Conservation (phyloP, 2,329 filamentous ascomycete genomes). For the Hymenoscyphus albidus region DNA sequence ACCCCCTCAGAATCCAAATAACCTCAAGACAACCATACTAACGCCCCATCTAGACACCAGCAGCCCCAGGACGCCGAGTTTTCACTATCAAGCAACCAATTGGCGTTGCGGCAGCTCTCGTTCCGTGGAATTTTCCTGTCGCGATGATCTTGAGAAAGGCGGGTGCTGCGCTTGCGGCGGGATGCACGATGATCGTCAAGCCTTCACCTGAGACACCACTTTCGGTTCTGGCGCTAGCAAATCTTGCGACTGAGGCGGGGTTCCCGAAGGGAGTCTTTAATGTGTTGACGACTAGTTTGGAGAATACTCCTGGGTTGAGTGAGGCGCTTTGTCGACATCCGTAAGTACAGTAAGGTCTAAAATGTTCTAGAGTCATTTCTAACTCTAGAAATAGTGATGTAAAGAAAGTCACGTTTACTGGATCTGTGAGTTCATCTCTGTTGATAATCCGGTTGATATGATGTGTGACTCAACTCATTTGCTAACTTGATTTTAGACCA, state of each 20-base stretch:
- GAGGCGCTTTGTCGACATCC: constrained; percentile 54
- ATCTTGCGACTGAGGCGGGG: constrained; percentile 51
- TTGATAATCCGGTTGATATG: background rate
- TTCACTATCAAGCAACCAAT: constrained; percentile 74
- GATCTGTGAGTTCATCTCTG: constrained; percentile 35
- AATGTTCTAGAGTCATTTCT: too few relatives aligned
- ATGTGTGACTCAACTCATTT: background rate
- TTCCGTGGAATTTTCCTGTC: constrained; percentile 71
- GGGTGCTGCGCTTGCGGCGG: constrained; percentile 64
- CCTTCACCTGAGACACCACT: constrained; percentile 65
- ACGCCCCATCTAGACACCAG: constrained; percentile 41
- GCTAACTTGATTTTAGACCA: constrained; percentile 37
- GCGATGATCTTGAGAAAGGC: constrained; percentile 66
- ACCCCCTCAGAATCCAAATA: too few relatives aligned
- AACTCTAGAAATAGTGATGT: constrained; percentile 36
- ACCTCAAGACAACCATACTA: too few relatives aligned
- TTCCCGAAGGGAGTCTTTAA: constrained; percentile 58
- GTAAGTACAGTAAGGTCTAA: too few relatives aligned
- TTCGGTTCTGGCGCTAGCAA: constrained; percentile 50
- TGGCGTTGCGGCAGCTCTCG: constrained; percentile 63
- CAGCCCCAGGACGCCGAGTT: constrained; percentile 59
- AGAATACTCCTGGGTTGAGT: constrained; percentile 50
- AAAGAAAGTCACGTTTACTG: constrained; percentile 61
- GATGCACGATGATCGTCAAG: constrained; percentile 72
- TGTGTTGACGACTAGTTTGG: constrained; percentile 56